phyloP scores from a whole-genome alignment of 2,329 filamentous ascomycete species.

The Tricladium varicosporioides region DNA sequence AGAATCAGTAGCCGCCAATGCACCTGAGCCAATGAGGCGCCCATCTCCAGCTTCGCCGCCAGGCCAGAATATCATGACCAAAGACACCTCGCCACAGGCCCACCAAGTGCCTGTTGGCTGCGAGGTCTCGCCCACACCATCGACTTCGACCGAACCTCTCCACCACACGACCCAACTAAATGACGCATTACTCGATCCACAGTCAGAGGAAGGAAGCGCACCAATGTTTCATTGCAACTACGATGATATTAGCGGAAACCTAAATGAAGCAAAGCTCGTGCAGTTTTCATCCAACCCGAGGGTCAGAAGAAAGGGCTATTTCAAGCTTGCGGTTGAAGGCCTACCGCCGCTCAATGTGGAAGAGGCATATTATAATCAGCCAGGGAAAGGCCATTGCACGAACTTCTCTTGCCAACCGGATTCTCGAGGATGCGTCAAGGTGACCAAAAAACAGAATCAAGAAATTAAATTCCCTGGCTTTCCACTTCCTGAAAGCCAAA shows the following conservation, averaged over 20 bases:
- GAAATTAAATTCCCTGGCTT: conserved; percentile 2
- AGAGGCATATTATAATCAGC: conserved; percentile 1
- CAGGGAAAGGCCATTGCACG: background rate
- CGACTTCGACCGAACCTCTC: background rate
- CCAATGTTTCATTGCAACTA: background rate
- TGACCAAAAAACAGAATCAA: background rate
- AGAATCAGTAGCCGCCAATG: background rate
- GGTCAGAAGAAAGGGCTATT: conserved; percentile 1
- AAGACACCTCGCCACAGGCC: background rate
- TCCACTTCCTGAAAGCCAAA: background rate
- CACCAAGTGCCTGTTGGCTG: background rate
- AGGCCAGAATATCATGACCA: background rate
- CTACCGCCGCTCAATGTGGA: background rate
- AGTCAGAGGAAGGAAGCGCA: background rate
- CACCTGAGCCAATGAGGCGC: background rate
- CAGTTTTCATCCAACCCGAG: background rate
- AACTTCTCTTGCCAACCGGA: background rate
- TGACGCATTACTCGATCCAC: background rate
- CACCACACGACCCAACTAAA: background rate
- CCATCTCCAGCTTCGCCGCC: background rate
- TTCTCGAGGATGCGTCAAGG: background rate
- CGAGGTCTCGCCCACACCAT: background rate
- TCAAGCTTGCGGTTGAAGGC: background rate
- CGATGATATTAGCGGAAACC: background rate
- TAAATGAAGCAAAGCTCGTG: background rate